Conservation (phyloP, 2,329 filamentous ascomycete genomes). For the Hymenoscyphus repandus region DNA sequence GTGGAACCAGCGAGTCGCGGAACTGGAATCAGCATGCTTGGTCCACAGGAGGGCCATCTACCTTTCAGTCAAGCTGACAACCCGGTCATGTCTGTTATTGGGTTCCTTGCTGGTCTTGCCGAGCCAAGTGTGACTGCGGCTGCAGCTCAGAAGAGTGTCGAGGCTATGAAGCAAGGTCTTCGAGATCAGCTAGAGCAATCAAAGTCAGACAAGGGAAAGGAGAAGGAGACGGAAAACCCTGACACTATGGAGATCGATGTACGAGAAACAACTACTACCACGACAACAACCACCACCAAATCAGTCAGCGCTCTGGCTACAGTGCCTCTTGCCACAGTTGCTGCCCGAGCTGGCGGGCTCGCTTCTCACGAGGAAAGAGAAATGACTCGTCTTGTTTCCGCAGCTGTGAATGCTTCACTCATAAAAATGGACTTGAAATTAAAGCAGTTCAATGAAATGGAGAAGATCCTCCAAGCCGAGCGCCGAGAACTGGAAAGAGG, state of each 20-base stretch:
- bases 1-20: slow-evolving; percentile 56
- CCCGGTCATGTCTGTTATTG: slow-evolving; percentile 92
- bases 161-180: slow-evolving; percentile 76
- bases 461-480: slow-evolving; percentile 85
- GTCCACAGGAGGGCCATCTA: slow-evolving; percentile 70
- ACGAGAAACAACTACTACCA: slow-evolving; percentile 45
- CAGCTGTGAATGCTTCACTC: slow-evolving; percentile 87
- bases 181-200: slow-evolving; percentile 70
- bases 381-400: slow-evolving; percentile 88
- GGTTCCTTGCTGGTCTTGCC: slow-evolving; percentile 85
- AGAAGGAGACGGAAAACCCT: slow-evolving; percentile 45
- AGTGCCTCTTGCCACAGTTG: slow-evolving; percentile 79
- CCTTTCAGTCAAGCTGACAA: slow-evolving; percentile 93
- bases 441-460: slow-evolving; percentile 94
- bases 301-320: slow-evolving; percentile 56
- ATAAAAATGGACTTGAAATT: slow-evolving; percentile 96
- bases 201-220: slow-evolving; percentile 52
- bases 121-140: slow-evolving; percentile 88
- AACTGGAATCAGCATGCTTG: slow-evolving; percentile 60
- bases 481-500: slow-evolving; percentile 87
- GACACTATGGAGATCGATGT: slow-evolving; percentile 63
- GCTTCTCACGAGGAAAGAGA: slow-evolving; percentile 96
- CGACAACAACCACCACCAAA: slow-evolving; percentile 42
- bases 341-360: slow-evolving; percentile 78
- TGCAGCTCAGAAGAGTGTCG: slow-evolving; percentile 81